Evolutionary conservation across 106 monocot genomes (phyloP).

Genomic region (Ottelia alismoides): DNA sequence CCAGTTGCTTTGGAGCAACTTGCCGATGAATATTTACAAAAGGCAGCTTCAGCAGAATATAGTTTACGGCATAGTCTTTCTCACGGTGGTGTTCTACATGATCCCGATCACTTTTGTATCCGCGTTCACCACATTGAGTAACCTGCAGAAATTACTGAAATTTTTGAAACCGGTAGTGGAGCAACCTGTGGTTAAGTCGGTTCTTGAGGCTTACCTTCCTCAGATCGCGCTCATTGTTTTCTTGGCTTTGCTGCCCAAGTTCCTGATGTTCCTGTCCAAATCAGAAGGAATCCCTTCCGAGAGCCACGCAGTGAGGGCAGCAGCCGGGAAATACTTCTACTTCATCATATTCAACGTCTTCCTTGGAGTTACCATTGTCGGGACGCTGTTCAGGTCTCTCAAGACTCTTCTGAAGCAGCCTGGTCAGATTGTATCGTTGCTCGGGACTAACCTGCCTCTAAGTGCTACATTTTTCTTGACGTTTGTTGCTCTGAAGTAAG

Average conservation of each 20-base stretch:
- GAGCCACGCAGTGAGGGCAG: conserved; percentile 57
- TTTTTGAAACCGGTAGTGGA: conserved; percentile 71
- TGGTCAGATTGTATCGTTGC: conserved; percentile 18
- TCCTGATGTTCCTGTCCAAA: conserved; percentile 80
- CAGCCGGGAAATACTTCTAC: conserved; percentile 93
- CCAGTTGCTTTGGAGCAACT: conserved; percentile 67
- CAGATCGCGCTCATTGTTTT: conserved; percentile 85
- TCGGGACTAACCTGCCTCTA: conserved; percentile 54
- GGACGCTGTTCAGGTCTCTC: conserved; percentile 43
- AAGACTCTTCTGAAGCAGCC: conserved; percentile 47
- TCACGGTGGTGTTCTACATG: conserved; percentile 87
- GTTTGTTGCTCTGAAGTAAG: conserved; percentile 86
- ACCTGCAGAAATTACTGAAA: conserved; percentile 46
- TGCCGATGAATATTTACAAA: conserved; percentile 52
- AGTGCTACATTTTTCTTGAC: conserved; percentile 94
- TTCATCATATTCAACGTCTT: conserved; percentile 95
- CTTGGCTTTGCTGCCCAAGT: conserved; percentile 72
- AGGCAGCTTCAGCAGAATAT: conserved; percentile 40
- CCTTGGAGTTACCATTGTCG: conserved; percentile 65
- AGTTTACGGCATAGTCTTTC: conserved; percentile 64
- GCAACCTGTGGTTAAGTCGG: conserved; percentile 31
- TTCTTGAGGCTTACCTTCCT: conserved; percentile 81
- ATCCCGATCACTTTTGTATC: conserved; percentile 68
- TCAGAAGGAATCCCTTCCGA: conserved; percentile 64
- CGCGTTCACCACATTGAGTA: conserved; percentile 64